Evolutionary conservation across 2,329 filamentous ascomycete species (phyloP), one percentile per base, ranked within the genome.

Genomic region (Aschersonia sp.): DNA sequence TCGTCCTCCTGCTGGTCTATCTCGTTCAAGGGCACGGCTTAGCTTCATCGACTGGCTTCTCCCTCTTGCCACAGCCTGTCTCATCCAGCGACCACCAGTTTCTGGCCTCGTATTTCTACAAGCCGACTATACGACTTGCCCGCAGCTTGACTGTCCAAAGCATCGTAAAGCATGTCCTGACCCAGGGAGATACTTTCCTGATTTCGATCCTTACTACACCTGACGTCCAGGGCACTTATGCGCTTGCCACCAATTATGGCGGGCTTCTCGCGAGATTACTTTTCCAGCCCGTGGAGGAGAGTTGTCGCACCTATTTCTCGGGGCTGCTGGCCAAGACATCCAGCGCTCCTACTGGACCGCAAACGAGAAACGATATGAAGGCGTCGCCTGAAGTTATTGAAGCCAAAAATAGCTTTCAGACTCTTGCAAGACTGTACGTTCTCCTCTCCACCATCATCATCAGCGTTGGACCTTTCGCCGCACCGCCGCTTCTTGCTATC

Each of bases 201-300:
- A 83, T 98, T 53, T 83, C 85, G 12, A 68, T 82, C 9, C 73
- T 97, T 49, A 83, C 89, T 5, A 80, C 81, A 0, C 76, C 92
- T 1, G 72, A 79, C 42, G 84, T 89, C 4, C 92, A 97, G 67
- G 92, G 92, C 10, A 81, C 88, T 38, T 98, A 97, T 60, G 88
- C 89, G 0, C 74, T 98, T 4, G 92, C 91, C 47, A 89, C 89
- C 57, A 98, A 97, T 64, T 98, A 92, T 61, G 92, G 92, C 29
- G 86, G 89, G 2, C 76, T 98, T 0, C 69, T 94, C 31, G 92
- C 92, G 0, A 79, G 92, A 3, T 78, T 97, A 53, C 69, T 98
- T 46, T 91, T 98, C 62, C 92, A 97, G 59, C 94, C 92, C 5
- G 80, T 98, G 51, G 92, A 98, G 64, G 94, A 98, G 65, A 91